phyloP scores from a whole-genome alignment of 306 rosid genomes.

The Prunus padus region DNA sequence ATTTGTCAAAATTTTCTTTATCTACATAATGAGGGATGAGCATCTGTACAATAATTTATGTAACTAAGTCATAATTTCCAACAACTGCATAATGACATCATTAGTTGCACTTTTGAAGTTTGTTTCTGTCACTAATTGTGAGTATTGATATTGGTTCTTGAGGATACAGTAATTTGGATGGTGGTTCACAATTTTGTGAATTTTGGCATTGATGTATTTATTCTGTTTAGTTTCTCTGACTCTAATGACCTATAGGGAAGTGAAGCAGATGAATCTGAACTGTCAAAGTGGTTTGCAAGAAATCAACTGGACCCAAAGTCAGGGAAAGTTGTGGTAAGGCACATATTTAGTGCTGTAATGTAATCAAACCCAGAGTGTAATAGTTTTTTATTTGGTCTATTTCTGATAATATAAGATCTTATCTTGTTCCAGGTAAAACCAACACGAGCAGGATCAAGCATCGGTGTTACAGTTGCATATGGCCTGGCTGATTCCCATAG shows the following conservation, averaged over 20 bases:
- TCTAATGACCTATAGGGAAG: conserved; percentile 49
- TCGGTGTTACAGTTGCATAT: conserved; percentile 88
- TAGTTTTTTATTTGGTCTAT: conserved; percentile 20
- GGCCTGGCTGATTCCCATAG: conserved; percentile 73
- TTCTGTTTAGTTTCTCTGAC: conserved; percentile 20
- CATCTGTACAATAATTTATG: not conserved
- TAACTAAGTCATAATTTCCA: not conserved
- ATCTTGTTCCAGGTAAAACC: conserved; percentile 71
- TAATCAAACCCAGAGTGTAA: conserved; percentile 6
- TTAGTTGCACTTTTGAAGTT: not conserved
- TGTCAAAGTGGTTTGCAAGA: conserved; percentile 71
- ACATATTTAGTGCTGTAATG: conserved; percentile 29
- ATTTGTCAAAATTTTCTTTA: not conserved
- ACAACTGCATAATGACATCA: not conserved
- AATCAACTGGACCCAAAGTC: conserved; percentile 59
- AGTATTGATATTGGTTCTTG: conserved; percentile 1
- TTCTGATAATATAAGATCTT: conserved; percentile 13
- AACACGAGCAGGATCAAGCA: conserved; percentile 90
- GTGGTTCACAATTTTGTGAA: not conserved
- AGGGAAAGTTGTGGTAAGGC: conserved; percentile 92
- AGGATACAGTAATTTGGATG: not conserved
- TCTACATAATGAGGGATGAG: not conserved
- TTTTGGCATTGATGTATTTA: not conserved
- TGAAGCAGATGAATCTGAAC: conserved; percentile 51
- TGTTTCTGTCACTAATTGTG: not conserved